Base-by-base conservation (phyloP, 2,329 filamentous ascomycete genomes). In the Paraphoma sp. region DNA sequence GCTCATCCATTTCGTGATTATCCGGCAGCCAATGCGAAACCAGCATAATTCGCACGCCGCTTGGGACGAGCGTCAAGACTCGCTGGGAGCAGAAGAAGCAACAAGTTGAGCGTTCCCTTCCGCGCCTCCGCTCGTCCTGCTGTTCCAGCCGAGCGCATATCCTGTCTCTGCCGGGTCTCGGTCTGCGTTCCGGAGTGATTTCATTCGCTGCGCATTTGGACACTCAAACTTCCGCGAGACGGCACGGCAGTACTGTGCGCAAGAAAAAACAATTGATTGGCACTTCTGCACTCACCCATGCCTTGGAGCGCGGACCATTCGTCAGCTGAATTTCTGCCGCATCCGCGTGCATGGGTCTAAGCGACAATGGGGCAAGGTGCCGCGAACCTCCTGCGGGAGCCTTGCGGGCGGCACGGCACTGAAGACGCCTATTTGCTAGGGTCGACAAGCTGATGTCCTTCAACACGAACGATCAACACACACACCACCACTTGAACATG, bases 351-450 rank as follows among this genome's bases (percentile, higher is more conserved):
- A 1, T 28, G n/a, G n/a, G 14, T 38, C 52, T 56, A 51, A 36
- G 45, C 54, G 40, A 31, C 11, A 53, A 48, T 42, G 48, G 56
- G 57, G 29, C 48, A 50, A 55, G 54, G 10, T 41, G 42, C 52
- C 51, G 41, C 47, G 49, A 23, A 45, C 47, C 50, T 45, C 44
- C 11, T 49, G 48, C 50, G 60, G 52, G 38, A 31, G 45, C 40
- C 42, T 41, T 56, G 45, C 51, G 58, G 52, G 56, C 49, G 56
- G 60, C 45, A 17, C 46, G 48, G 59, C 54, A 41, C 45, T 18
- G 23, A 40, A 41, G 36, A 48, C 57, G 53, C 52, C 49, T 62
- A 59, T 59, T 48, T 57, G 45, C 48, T 60, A 49, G 55, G 42
- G 36, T 42, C 30, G 28, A 36, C 18, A 38, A 16, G 31, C 16